Evolutionary conservation across 202 grass and related monocot species (phyloP).

Genomic region (Carex arenaria): DNA sequence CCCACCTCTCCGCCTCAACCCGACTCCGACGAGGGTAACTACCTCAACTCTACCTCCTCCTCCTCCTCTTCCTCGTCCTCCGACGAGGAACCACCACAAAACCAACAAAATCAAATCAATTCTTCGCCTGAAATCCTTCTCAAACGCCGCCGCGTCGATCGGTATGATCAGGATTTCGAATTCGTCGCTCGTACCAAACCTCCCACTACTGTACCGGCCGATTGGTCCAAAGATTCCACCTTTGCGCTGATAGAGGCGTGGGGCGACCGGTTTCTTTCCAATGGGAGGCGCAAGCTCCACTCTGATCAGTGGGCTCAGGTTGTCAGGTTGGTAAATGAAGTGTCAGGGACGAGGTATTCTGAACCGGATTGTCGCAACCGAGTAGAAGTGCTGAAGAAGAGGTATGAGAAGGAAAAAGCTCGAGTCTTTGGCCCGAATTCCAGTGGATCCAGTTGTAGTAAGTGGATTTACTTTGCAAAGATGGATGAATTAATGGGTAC

Average conservation of each 20-base stretch:
- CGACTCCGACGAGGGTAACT: slow-evolving; percentile 34
- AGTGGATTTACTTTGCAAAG: slow-evolving; percentile 80
- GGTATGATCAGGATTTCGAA: slow-evolving; percentile 53
- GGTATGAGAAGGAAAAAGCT: slow-evolving; percentile 62
- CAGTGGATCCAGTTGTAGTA: slow-evolving; percentile 9
- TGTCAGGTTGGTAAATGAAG: slow-evolving; percentile 27
- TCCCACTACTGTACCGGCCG: neutral
- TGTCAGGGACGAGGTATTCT: slow-evolving; percentile 28
- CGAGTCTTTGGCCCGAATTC: slow-evolving; percentile 28
- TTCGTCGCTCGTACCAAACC: slow-evolving; percentile 49
- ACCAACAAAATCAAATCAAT: neutral
- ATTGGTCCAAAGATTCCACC: slow-evolving; percentile 79
- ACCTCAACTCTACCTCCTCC: slow-evolving; percentile 27
- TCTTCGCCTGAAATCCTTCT: slow-evolving; percentile 27
- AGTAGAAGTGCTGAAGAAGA: slow-evolving; percentile 74
- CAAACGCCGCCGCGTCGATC: slow-evolving; percentile 63
- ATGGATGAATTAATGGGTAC: slow-evolving; percentile 46
- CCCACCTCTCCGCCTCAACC: slow-evolving; percentile 18
- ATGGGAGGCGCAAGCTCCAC: slow-evolving; percentile 51
- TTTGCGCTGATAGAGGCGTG: slow-evolving; percentile 74
- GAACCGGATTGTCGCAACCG: slow-evolving; percentile 85
- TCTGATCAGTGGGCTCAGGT: slow-evolving; percentile 79
- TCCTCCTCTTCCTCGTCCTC: slow-evolving; percentile 37
- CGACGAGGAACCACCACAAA: slow-evolving; percentile 11
- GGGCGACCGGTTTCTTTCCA: slow-evolving; percentile 64